Conservation (phyloP, 352 stramenopile species). For the Pythium brachiatum region DNA sequence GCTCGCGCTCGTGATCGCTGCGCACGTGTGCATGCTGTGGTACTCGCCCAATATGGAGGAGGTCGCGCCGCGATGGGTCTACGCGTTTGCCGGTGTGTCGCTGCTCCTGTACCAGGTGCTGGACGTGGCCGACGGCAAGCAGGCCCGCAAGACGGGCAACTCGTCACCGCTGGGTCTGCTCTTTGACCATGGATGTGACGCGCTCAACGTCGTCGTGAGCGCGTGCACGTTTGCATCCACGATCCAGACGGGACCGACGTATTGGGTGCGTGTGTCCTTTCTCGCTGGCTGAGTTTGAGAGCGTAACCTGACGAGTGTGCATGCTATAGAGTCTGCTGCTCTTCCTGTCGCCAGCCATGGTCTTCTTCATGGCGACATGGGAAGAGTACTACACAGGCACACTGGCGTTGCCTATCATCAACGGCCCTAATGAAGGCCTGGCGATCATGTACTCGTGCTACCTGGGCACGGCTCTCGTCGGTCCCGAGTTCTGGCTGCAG, state of each 20-base stretch:
- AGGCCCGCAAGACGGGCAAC: constrained; percentile 84
- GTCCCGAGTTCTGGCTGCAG: constrained; percentile 65
- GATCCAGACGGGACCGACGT: constrained; percentile 80
- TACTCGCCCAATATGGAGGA: constrained; percentile 85
- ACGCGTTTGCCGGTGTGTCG: constrained; percentile 58
- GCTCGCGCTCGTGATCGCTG: constrained; percentile 64
- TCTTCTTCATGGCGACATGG: constrained; percentile 98
- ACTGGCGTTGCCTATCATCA: constrained; percentile 93
- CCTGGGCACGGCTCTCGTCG: constrained; percentile 57
- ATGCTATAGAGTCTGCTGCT: constrained; percentile 64
- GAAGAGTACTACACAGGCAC: constrained; percentile 98
- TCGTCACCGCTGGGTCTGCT: constrained; percentile 81
- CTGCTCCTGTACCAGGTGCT: constrained; percentile 82
- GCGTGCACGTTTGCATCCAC: constrained; percentile 82
- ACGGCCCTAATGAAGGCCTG: constrained; percentile 96
- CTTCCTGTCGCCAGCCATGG: constrained; percentile 67
- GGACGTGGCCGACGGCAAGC: constrained; percentile 85
- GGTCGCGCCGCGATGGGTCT: constrained; percentile 70
- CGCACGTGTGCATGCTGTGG: constrained; percentile 77
- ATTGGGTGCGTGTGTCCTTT: constrained; percentile 50
- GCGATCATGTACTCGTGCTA: constrained; percentile 88
- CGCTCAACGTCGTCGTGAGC: constrained; percentile 82
- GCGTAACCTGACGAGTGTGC: constrained; percentile 9
- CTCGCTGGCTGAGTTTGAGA: constrained; percentile 11
- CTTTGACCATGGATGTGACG: constrained; percentile 86